Evolutionary conservation across 257 asterid genomes (phyloP), one percentile per base, ranked within the genome.

Genomic region (Penstemon barbatus): DNA sequence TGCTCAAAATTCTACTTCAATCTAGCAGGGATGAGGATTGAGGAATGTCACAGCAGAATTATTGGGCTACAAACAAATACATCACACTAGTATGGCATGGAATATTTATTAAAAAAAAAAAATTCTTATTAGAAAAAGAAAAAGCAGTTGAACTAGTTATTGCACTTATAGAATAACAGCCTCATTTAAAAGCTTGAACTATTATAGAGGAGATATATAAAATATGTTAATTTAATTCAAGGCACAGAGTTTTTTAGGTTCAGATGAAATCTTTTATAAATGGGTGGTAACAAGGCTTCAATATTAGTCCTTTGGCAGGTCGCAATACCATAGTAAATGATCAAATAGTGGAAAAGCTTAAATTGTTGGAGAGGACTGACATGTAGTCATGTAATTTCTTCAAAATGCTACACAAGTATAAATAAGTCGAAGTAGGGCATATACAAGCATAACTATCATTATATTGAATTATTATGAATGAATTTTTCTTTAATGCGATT

Each of bases 101-200:
- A 15, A 15, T 15, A 15, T 15, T 15, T 15, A 0, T 15, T 0
- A 15, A 15, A 15, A 15, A 15, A 15, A 15, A 15, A 15, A n/a
- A n/a, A n/a, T n/a, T 15, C 33, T 25, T 25, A 25, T 1, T 25
- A 25, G 33, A 25, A 25, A 25, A 25, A 25, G 33, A 25, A 25
- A 25, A 71, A 53, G 44, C 10, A 45, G 12, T n/a, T n/a, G 19
- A 61, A 54, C 36, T 15, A 5, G 42, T 61, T 42, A 10, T 41
- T 39, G 13, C 51, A 37, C 53, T 52, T 8, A 58, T n/a, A 3
- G 39, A 50, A 38, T 38, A 0, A 65, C 42, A 50, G 53, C 60
- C 49, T 11, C 61, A 37, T n/a, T 10, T 50, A 37, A 12, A 65
- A 50, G 70, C 5, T 49, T 65, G 70, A 42, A 15, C 36, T 7